These are phyloP conservation scores for Pythium guiyangense DNA, from an alignment of 352 stramenopile species.

Conservation along the genomic window DNA sequence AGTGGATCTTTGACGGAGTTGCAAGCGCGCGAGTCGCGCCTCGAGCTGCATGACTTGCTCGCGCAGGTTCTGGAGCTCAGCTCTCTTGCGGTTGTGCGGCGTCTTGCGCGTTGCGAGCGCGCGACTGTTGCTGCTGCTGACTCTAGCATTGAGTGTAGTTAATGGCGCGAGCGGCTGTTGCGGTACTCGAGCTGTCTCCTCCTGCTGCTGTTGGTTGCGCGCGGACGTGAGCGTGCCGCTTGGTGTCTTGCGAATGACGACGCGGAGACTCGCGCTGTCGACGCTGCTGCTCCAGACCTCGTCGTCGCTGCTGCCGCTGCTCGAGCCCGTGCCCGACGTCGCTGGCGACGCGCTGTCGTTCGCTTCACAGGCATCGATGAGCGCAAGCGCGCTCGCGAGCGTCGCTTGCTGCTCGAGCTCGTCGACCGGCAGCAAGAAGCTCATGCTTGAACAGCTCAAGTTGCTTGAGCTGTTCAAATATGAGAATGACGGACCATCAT, in stretches of 20 bases:
- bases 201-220: not conserved
- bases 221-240: not conserved
- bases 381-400: conserved; percentile 13
- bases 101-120: not conserved
- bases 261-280: not conserved
- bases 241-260: conserved; percentile 5
- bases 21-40: not conserved
- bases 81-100: conserved; percentile 4
- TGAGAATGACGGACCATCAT: no score
- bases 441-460: no score
- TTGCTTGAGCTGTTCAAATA: not conserved
- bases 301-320: conserved; percentile 2
- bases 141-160: no score
- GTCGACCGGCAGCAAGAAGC: conserved; percentile 1
- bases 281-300: not conserved
- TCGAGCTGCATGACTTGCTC: not conserved
- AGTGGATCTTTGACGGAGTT: not conserved
- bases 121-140: not conserved
- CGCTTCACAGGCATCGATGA: conserved; percentile 16
- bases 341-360: not conserved
- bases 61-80: conserved; percentile 2
- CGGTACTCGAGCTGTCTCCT: not conserved
- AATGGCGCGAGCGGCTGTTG: not conserved
- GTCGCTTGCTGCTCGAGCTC: conserved; percentile 9
- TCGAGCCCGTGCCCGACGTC: not conserved